Evolutionary conservation across 2,329 filamentous ascomycete species (phyloP).

Genomic region (Knoxdaviesia proteae): DNA sequence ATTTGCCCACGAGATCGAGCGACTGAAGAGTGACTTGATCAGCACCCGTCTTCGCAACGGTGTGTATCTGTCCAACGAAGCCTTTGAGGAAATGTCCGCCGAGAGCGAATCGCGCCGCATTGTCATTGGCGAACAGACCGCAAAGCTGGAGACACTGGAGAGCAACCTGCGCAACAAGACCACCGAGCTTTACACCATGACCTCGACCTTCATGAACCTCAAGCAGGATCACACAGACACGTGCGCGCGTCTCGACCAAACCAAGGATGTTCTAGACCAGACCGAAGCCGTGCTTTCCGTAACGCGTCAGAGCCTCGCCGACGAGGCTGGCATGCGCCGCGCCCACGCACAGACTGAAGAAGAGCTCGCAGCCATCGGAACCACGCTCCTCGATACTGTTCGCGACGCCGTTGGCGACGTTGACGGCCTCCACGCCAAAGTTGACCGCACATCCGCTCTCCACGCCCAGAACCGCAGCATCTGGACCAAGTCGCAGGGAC

Average conservation of each 20-base stretch:
- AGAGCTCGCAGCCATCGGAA: conserved; percentile 52
- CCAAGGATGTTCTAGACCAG: conserved; percentile 63
- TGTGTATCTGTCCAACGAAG: conserved; percentile 77
- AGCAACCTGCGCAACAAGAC: conserved; percentile 79
- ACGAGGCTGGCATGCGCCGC: conserved; percentile 60
- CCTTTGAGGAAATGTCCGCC: conserved; percentile 75
- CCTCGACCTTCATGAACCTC: conserved; percentile 66
- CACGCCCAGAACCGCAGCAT: conserved; percentile 58
- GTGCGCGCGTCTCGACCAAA: conserved; percentile 50
- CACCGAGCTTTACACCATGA: conserved; percentile 74
- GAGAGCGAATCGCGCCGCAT: conserved; percentile 86
- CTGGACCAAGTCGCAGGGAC: conserved; percentile 57
- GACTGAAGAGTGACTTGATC: conserved; percentile 81
- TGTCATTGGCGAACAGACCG: conserved; percentile 75
- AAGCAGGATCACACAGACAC: conserved; percentile 80
- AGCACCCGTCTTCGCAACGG: conserved; percentile 84
- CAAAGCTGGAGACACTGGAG: conserved; percentile 84
- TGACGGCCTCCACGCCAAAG: conserved; percentile 64
- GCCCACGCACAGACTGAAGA: conserved; percentile 75
- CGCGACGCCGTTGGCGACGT: conserved; percentile 63
- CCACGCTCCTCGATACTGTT: conserved; percentile 57
- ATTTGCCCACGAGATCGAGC: conserved; percentile 83
- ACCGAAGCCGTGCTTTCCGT: conserved; percentile 67
- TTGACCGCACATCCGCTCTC: conserved; percentile 65
- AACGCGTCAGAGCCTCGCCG: conserved; percentile 54